Percentiles rank a stretch among this genome's conserved stretches.
These are phyloP conservation scores for Saccharata proteae DNA, from an alignment of 2,329 filamentous ascomycete genomes.

Conservation along the genomic window DNA sequence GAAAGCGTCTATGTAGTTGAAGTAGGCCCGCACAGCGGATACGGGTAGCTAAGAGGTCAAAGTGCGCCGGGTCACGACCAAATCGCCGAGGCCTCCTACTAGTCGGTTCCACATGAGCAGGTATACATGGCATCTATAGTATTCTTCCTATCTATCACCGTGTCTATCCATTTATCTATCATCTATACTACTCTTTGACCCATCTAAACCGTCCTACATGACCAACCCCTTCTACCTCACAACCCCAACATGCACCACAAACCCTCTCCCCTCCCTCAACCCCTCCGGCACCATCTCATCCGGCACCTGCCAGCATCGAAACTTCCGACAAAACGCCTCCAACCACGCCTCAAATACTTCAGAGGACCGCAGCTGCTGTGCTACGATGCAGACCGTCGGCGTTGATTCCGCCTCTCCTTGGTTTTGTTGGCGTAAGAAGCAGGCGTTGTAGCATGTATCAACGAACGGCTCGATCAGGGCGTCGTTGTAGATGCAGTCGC, in stretches of 20 bases:
- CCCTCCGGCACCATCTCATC: slow-evolving; percentile 48
- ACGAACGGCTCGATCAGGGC: slow-evolving; percentile 70
- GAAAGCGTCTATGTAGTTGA: too few species aligned
- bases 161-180: too few species aligned
- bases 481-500: slow-evolving; percentile 94
- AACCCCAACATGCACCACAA: slow-evolving; percentile 65
- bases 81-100: too few species aligned
- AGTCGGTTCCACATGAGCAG: too few species aligned
- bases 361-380: slow-evolving; percentile 75
- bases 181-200: too few species aligned
- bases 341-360: slow-evolving; percentile 82
- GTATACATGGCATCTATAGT: too few species aligned
- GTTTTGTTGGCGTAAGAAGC: slow-evolving; percentile 40
- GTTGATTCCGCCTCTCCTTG: slow-evolving; percentile 7
- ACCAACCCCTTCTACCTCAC: slow-evolving; percentile 5
- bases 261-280: slow-evolving; percentile 56
- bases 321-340: slow-evolving; percentile 50
- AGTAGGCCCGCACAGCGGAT: too few species aligned
- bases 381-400: slow-evolving; percentile 66
- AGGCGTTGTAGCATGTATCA: slow-evolving; percentile 66
- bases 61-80: too few species aligned
- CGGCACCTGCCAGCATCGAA: slow-evolving; percentile 65
- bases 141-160: too few species aligned
- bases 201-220: too few species aligned
- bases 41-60: too few species aligned